Conservation (phyloP, 2,329 filamentous ascomycete genomes). For the Aspergillus spinulosporus region DNA sequence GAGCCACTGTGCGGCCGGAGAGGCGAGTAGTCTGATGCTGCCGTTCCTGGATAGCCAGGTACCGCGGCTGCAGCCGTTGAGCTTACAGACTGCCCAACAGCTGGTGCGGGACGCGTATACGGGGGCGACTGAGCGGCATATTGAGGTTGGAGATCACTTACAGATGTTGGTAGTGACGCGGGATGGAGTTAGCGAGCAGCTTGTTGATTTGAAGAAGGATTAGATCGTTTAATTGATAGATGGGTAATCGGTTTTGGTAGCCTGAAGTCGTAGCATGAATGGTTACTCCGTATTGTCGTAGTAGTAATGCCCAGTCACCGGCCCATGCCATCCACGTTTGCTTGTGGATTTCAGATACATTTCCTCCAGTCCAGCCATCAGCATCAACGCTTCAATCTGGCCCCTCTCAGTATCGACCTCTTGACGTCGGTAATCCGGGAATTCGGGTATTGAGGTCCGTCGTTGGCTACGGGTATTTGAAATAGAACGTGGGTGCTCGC, state of each 20-base stretch:
- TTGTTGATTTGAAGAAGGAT: not conserved
- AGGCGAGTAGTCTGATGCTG: constrained; percentile 3
- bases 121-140: not conserved
- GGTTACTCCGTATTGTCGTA: too few species aligned
- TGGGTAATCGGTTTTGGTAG: too few species aligned
- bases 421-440: not conserved
- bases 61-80: not conserved
- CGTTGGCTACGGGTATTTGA: not conserved
- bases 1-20: not conserved
- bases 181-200: not conserved
- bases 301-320: too few species aligned
- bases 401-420: too few species aligned
- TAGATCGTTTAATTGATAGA: not conserved
- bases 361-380: too few species aligned
- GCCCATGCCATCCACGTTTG: too few species aligned
- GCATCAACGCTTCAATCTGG: too few species aligned
- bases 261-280: too few species aligned
- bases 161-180: not conserved
- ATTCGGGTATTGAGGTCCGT: not conserved
- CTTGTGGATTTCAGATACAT: too few species aligned
- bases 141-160: not conserved
- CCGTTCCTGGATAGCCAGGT: constrained; percentile 1
- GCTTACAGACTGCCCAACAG: not conserved
- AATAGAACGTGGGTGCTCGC: not conserved
- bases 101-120: not conserved